These are phyloP conservation scores for Cornus florida DNA, from an alignment of 148 eudicot genomes.

Conservation along the genomic window DNA sequence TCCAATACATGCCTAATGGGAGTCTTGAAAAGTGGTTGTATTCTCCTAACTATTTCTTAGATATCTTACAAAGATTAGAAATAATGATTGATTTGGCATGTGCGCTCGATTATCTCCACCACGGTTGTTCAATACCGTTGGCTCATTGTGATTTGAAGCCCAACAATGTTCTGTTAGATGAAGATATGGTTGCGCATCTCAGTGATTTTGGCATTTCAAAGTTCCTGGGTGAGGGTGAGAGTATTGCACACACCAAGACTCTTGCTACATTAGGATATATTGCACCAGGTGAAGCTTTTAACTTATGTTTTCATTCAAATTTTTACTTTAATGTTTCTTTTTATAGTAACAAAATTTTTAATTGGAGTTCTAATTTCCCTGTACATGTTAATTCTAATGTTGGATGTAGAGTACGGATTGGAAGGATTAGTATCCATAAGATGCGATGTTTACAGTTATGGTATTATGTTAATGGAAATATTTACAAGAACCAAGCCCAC, in stretches of 20 bases:
- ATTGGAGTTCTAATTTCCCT: neutral
- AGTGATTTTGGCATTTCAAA: conserved; percentile 26
- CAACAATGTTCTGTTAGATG: conserved; percentile 15
- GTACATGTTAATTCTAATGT: no score
- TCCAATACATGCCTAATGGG: conserved; percentile 27
- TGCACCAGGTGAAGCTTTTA: conserved; percentile 20
- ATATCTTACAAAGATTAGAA: conserved; percentile 13
- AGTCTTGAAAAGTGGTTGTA: conserved; percentile 7
- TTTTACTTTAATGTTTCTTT: neutral
- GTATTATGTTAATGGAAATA: conserved; percentile 20
- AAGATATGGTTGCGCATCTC: conserved; percentile 20
- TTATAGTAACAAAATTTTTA: neutral
- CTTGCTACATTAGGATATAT: conserved; percentile 23
- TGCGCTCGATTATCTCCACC: conserved; percentile 25
- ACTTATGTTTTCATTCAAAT: neutral
- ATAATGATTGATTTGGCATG: conserved; percentile 19
- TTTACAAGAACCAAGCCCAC: conserved; percentile 12
- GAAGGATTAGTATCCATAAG: conserved; percentile 23
- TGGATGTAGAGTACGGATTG: conserved; percentile 21
- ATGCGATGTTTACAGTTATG: conserved; percentile 26
- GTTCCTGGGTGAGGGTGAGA: conserved; percentile 4
- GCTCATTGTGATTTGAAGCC: conserved; percentile 33
- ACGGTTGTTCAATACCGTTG: conserved; percentile 9
- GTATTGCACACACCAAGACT: conserved; percentile 7
- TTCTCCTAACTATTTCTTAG: conserved; percentile 2